These are phyloP conservation scores for Vigna radiata DNA, from an alignment of 306 rosid species.

Conservation along the genomic window DNA sequence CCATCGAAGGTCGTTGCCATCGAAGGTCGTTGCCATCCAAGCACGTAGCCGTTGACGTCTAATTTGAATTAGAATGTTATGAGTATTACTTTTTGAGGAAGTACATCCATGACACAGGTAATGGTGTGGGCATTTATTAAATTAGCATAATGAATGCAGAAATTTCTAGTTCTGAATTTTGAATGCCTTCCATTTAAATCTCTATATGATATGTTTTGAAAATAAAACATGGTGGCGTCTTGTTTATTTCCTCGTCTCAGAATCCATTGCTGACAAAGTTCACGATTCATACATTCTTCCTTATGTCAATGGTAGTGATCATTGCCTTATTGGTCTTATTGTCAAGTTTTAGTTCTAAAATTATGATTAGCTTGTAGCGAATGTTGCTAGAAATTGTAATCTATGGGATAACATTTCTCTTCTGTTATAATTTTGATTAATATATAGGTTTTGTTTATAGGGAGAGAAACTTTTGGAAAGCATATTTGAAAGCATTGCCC, in stretches of 20 bases:
- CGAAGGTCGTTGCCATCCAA: no score
- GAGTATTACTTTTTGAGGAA: conserved; percentile 1
- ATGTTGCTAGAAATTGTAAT: conserved; percentile 16
- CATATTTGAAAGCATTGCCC: no score
- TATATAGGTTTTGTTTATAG: no score
- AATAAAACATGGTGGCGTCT: conserved; percentile 88
- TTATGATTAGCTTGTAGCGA: conserved; percentile 10
- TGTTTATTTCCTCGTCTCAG: conserved; percentile 94
- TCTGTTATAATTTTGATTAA: no score
- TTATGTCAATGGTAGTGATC: conserved; percentile 87
- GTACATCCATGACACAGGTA: not conserved
- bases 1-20: no score
- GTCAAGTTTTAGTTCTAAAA: conserved; percentile 56
- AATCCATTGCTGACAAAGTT: conserved; percentile 74
- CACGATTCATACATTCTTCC: conserved; percentile 91
- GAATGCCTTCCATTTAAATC: conserved; percentile 17
- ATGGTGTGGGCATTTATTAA: not conserved
- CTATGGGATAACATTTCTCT: conserved; percentile 32
- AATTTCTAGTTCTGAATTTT: not conserved
- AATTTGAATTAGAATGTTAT: not conserved
- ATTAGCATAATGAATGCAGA: not conserved
- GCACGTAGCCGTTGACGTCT: no score
- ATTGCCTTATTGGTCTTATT: conserved; percentile 85
- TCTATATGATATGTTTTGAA: conserved; percentile 40
- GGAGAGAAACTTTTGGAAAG: no score